Evolutionary conservation across 164 flowering plant species (phyloP), one percentile per base, ranked within the genome.

Genomic region (Chimonanthus salicifolius): DNA sequence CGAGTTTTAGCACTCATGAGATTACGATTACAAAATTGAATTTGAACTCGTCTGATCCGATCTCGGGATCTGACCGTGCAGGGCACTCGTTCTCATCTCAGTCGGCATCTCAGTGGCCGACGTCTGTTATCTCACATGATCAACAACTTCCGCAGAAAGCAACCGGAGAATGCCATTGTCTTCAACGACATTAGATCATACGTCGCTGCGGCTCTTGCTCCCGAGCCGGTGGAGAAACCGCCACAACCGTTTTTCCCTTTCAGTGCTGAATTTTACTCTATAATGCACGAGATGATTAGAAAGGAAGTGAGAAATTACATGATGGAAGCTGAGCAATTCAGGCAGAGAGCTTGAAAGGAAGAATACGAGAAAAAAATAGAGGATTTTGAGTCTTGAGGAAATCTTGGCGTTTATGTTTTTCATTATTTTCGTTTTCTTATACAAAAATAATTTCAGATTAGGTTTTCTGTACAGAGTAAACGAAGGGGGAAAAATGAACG

Each of bases 231-330:
- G 62, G 43, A 6, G 70, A 20, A 33, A 11, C 46, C 8, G 6
- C 20, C 16, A 16, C 47, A 16, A 47, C n/a, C 54, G 65, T 11
- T 13, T n/a, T 44, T 54, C 20, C 64, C 50, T 10, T 85, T 89
- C 44, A 83, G 85, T 49, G 73, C 75, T 10, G 98, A 92, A 83
- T 82, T 94, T 65, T 72, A 87, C 79, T 79, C 81, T 45, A 88
- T 89, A 85, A 84, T 94, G 89, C 94, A 94, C 74, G 98, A 89
- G 74, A 94, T 94, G 97, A 88, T 94, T 46, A 86, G 80, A 78
- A 87, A 63, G 78, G 98, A 94, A 80, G 97, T 94, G 81, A 89
- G 89, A 79, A 89, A 70, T 48, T 94, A 92, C 71, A 92, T 94
- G 97, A 64, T 85, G 4, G 94, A 86, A 70, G 33, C 33, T 33